Base-by-base conservation (phyloP, 257 asterid species). In the Solanum appendiculatum region DNA sequence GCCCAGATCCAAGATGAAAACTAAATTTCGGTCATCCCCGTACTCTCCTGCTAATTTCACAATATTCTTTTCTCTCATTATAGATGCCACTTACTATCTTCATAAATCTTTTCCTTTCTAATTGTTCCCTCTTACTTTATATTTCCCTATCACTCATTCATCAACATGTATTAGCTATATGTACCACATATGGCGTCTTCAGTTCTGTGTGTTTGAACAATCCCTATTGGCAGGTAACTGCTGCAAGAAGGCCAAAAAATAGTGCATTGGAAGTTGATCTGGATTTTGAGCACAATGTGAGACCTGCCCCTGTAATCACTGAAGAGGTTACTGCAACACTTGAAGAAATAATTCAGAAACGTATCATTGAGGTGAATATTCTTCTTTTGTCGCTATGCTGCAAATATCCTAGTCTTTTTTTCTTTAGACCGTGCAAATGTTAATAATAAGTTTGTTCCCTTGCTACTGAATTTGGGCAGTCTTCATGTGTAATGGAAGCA, bases 261-360 rank as follows among this genome's bases (percentile, higher is more conserved):
- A 97, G 99, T 93, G 99, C 98, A 12, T 89, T 97, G 89, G 99
- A 95, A 91, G 97, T 92, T 89, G 97, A 93, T 89, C 90, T 96
- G 82, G 99, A 97, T 91, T 97, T 97, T 88, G 99, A 96, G 86
- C 99, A 95, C 90, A 96, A 96, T 90, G 97, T 92, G 85, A 92
- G 96, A 92, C 99, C 99, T 88, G 92, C 97, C 77, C 99, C 99
- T 44, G 98, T 92, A 85, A 94, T 93, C 88, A 97, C 99, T 5
- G 97, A 93, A 87, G 96, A 96, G 91, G 93, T 89, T 86, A 94
- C 96, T 83, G 95, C 94, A 87, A 89, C 98, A 81, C 93, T 96
- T 84, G 99, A 97, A 92, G 98, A 97, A 86, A 73, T 97, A 64
- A 96, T 97, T 86, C 89, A 91, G 88, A 96, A 97, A 89, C 95